A percentile compares a stretch with the other conserved stretches of the same genome.
phyloP scores from a whole-genome alignment of 306 rosid genomes.

The Hippophae tibetana region DNA sequence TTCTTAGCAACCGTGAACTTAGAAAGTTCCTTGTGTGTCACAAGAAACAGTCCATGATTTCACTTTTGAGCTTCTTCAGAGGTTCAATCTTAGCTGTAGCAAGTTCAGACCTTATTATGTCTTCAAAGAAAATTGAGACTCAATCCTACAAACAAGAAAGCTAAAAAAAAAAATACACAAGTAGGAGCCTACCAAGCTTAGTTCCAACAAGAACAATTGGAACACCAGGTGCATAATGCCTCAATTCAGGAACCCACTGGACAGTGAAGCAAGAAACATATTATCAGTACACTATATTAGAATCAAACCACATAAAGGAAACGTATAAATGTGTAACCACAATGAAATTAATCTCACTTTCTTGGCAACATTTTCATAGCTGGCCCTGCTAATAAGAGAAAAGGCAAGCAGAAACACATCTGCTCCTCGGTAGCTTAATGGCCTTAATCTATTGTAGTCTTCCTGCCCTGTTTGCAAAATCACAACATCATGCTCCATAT shows the following conservation, averaged over 20 bases:
- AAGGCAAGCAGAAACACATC: conserved; percentile 91
- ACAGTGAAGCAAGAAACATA: conserved; percentile 2
- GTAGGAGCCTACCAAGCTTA: conserved; percentile 65
- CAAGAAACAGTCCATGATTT: too few relatives aligned
- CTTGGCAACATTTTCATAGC: conserved; percentile 92
- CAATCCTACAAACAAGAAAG: neutral
- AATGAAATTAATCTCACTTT: conserved; percentile 41
- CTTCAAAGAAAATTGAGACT: too few relatives aligned
- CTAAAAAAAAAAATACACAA: neutral
- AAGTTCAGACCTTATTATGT: too few relatives aligned
- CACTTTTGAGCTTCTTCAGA: too few relatives aligned
- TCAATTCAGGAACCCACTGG: conserved; percentile 93
- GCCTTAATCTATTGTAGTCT: conserved; percentile 93
- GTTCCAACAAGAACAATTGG: conserved; percentile 95
- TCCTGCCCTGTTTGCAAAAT: conserved; percentile 65
- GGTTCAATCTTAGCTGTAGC: too few relatives aligned
- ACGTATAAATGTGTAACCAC: neutral
- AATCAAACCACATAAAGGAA: neutral
- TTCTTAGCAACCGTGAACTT: too few relatives aligned
- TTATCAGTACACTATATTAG: conserved; percentile 1
- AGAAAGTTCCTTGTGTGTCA: too few relatives aligned
- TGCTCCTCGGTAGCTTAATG: conserved; percentile 95
- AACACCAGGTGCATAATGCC: conserved; percentile 98
- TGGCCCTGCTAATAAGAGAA: conserved; percentile 96
- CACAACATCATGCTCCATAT: neutral